These are phyloP conservation scores for Acer campestre DNA, from an alignment of 345 rosid genomes.

Conservation along the genomic window DNA sequence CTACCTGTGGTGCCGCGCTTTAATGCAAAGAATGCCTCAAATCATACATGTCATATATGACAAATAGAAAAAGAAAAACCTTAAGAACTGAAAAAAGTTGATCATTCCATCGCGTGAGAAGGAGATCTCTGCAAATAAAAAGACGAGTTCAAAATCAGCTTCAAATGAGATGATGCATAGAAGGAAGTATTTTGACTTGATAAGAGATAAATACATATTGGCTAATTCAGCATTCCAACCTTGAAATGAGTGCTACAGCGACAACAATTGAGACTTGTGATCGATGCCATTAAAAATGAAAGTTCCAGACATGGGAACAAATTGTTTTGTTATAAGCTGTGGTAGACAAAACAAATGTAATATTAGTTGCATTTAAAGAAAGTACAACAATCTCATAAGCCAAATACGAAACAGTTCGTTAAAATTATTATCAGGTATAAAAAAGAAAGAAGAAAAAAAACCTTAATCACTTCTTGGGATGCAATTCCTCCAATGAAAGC, in stretches of 20 bases:
- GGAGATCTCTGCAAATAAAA: conserved; percentile 24
- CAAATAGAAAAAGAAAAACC: neutral
- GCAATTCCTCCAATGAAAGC: conserved; percentile 94
- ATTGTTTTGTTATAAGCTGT: conserved; percentile 92
- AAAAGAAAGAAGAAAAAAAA: conserved; percentile 17
- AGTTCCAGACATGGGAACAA: conserved; percentile 87
- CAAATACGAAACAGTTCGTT: neutral
- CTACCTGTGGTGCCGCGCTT: neutral
- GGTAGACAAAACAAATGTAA: neutral
- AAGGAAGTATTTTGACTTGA: neutral
- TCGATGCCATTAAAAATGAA: conserved; percentile 93
- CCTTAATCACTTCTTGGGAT: conserved; percentile 96
- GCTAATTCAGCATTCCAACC: conserved; percentile 3
- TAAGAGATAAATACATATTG: conserved; percentile 4
- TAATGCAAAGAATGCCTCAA: conserved; percentile 13
- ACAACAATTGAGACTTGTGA: conserved; percentile 83
- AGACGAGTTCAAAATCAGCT: neutral
- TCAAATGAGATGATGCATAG: neutral
- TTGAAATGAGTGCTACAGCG: conserved; percentile 38
- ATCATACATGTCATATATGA: neutral
- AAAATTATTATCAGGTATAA: neutral
- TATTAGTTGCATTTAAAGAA: neutral
- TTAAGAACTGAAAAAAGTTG: conserved; percentile 3
- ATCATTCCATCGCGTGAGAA: neutral
- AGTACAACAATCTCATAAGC: neutral